These are phyloP conservation scores for Podaxis pistillaris DNA, from an alignment of 768 basidiomycete species.

Conservation along the genomic window DNA sequence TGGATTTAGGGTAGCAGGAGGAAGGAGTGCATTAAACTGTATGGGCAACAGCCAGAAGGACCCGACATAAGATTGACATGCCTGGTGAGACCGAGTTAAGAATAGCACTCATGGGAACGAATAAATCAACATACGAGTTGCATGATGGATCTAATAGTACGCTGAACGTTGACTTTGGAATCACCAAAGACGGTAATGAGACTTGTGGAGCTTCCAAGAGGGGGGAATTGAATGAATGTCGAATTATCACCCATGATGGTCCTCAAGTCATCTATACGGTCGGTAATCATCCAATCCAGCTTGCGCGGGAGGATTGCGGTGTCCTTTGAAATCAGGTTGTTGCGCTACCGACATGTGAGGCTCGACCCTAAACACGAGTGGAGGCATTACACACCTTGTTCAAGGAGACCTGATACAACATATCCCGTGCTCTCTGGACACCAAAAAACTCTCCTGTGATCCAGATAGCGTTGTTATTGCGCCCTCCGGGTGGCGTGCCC, in stretches of 20 bases:
- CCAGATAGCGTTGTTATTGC: slow-evolving; percentile 81
- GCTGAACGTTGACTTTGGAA: slow-evolving; percentile 88
- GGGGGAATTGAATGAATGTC: slow-evolving; percentile 91
- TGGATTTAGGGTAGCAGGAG: slow-evolving; percentile 76
- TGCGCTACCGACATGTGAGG: slow-evolving; percentile 53
- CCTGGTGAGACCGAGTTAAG: slow-evolving; percentile 42
- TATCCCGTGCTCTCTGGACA: slow-evolving; percentile 91
- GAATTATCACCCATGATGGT: slow-evolving; percentile 95
- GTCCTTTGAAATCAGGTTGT: slow-evolving; percentile 87
- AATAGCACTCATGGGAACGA: background rate
- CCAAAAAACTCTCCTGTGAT: slow-evolving; percentile 98
- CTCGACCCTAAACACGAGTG: slow-evolving; percentile 3
- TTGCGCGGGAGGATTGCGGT: slow-evolving; percentile 95
- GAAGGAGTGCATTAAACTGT: slow-evolving; percentile 89
- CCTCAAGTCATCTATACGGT: slow-evolving; percentile 91
- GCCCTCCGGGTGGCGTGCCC: slow-evolving; percentile 41
- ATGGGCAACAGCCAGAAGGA: slow-evolving; percentile 95
- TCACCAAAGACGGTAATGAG: slow-evolving; percentile 94
- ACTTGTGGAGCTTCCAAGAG: slow-evolving; percentile 89
- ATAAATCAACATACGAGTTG: slow-evolving; percentile 64
- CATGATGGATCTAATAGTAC: slow-evolving; percentile 94
- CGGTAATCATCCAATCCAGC: slow-evolving; percentile 98
- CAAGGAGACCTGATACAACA: slow-evolving; percentile 85
- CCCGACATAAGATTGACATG: slow-evolving; percentile 94
- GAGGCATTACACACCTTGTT: slow-evolving; percentile 62